Base-by-base conservation (phyloP, 208 protist genomes). In the Vickermania ingenoplastis region DNA sequence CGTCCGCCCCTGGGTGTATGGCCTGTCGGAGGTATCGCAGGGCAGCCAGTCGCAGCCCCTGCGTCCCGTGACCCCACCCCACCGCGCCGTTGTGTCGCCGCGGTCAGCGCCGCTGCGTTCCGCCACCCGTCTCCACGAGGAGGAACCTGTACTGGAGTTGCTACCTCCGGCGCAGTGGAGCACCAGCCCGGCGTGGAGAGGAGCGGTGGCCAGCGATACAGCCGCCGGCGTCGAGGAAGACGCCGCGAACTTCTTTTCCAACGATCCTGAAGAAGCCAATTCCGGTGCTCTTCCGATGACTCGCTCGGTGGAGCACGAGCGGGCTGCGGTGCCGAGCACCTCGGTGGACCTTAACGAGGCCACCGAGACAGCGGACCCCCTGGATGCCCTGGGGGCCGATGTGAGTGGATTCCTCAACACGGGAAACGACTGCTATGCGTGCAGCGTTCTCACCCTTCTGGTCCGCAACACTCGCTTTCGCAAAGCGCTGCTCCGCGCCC, bases 351-450 rank as follows among this genome's bases (percentile, higher is more conserved):
- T n/a, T 45, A 7, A 17, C 11, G 17, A 45, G 36, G 36, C 36
- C 36, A n/a, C n/a, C n/a, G n/a, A n/a, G n/a, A 48, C 36, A 26
- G 50, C 5, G 24, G 50, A 17, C 7, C 50, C 21, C 24, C 23
- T 21, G 45, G 0, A 51, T 52, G 2, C 53, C 36, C 54, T 21
- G 48, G 23, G 73, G 45, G 45, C 50, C 22, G 75, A 90, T 57
- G 73, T 51, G 51, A 91, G 83, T 59, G 86, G 86, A 30, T 93
- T 93, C 59, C 64, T 72, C 53, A 93, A 93, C 61, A 30, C 51
- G 3, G 76, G 79, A 36, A 89, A 87, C 58, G 77, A 88, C 67
- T 93, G 86, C 66, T 93, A 93, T 67, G 86, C 78, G 25, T 90
- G 83, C 70, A 89, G 83, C 45, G 74, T 90, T 17, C 59, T 93